Base-by-base conservation (phyloP, 495 filamentous ascomycete species). In the Aspergillus egyptiacus region DNA sequence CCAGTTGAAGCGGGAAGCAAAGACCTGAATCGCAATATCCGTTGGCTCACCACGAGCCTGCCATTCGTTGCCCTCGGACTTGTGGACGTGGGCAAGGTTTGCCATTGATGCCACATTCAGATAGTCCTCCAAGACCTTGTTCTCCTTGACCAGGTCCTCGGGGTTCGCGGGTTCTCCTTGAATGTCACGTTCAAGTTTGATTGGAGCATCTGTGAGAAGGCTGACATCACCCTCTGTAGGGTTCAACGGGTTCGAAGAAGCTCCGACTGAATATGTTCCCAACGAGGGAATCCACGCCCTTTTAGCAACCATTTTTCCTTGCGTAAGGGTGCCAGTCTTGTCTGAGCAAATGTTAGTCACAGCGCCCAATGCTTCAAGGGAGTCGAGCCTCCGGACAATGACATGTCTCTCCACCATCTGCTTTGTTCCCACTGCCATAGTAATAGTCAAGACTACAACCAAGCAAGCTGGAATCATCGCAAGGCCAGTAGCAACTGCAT, bases 301-400 rank as follows among this genome's bases (percentile, higher is more conserved):
- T 50, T 83, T 80, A 13, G 87, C 81, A 10, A 91, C 83, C 89
- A 94, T 94, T 58, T 68, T 52, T 46, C 84, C 84, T 61, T 87
- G 84, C 1, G 84, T 85, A 22, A 87, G 62, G 10, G 83, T 86
- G 13, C 83, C 83, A 14, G 83, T 87, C 59, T 86, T 87, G 54
- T 86, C 83, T 1, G 82, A 85, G 59, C 83, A 86, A 42, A 87
- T 84, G 53, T 85, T 78, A 19, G 81, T 83, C n/a, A 84, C 78
- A 28, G 74, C 82, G 13, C 83, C 83, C 17, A 87, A 68, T 3
- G 83, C 81, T 55, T 88, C 84, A 10, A 87, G 62, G 5, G 82
- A 78, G 15, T 83, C 73, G 32, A 85, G 69, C 51, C 81, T 81
- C 23, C 84, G 73, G 17, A 87, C 81, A 52, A 87, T 79, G 43